Conservation (phyloP, 2,329 filamentous ascomycete species). For the Falciphora oryzae region DNA sequence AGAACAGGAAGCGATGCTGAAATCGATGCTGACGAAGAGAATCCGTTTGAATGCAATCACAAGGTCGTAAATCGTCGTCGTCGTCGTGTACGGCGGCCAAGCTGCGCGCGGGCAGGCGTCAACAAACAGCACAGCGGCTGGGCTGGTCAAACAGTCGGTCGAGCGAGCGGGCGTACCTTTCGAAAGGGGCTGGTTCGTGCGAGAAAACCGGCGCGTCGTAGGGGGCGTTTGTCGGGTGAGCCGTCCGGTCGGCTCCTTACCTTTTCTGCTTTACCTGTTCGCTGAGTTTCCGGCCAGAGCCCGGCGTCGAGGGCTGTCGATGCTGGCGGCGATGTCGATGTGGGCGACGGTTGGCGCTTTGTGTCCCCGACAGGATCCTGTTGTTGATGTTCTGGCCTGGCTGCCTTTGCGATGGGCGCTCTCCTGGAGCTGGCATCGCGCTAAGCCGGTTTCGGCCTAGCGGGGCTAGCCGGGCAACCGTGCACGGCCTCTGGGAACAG, state of each 20-base stretch:
- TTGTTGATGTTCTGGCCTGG: constrained; percentile 12
- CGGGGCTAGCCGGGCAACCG: constrained; percentile 21
- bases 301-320: constrained; percentile 7
- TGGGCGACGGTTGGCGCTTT: constrained; percentile 8
- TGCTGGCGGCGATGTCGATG: constrained; percentile 7
- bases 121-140: too few relatives aligned
- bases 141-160: neutral
- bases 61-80: neutral
- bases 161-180: neutral
- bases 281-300: constrained; percentile 4
- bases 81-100: neutral
- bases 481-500: constrained; percentile 10
- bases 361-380: constrained; percentile 4
- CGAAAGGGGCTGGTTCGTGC: neutral
- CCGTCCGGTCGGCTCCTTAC: too few relatives aligned
- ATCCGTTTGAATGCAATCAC: neutral
- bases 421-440: constrained; percentile 18
- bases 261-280: constrained; percentile 2
- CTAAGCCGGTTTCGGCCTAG: constrained; percentile 15
- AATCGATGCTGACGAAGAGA: neutral
- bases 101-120: neutral
- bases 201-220: too few relatives aligned
- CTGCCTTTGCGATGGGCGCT: constrained; percentile 10
- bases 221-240: too few relatives aligned
- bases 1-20: too few relatives aligned